These are phyloP conservation scores for Allium cepa DNA, from an alignment of 106 monocot species.

Conservation along the genomic window DNA sequence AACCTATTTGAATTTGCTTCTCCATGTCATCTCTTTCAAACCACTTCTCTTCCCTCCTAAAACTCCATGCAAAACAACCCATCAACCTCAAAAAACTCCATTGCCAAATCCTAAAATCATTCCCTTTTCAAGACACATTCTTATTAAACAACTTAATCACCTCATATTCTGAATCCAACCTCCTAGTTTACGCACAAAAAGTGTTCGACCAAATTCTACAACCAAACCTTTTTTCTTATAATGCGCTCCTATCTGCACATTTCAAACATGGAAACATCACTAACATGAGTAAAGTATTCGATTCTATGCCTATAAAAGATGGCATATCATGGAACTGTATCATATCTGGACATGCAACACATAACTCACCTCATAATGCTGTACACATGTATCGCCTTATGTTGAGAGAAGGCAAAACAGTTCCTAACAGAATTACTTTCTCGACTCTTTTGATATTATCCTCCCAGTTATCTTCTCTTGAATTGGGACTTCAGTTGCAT, in stretches of 20 bases:
- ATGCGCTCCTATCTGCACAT: constrained; percentile 50
- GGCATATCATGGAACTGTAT: constrained; percentile 62
- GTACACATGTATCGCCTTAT: constrained; percentile 14
- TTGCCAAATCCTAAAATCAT: constrained; percentile 38
- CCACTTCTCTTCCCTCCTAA: constrained; percentile 18
- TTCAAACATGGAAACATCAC: constrained; percentile 26
- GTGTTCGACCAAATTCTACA: constrained; percentile 73
- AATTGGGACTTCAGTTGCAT: constrained; percentile 48
- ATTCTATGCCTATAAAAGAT: constrained; percentile 39
- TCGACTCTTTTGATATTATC: constrained; percentile 55
- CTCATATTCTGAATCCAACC: constrained; percentile 29
- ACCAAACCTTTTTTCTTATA: constrained; percentile 61
- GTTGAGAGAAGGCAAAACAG: constrained; percentile 4
- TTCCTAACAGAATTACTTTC: constrained; percentile 50
- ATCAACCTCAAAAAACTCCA: constrained; percentile 46
- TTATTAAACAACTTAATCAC: constrained; percentile 54
- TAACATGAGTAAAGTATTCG: constrained; percentile 37
- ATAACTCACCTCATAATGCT: constrained; percentile 5
- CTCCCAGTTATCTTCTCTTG: constrained; percentile 7
- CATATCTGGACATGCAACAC: constrained; percentile 42
- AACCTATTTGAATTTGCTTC: not conserved
- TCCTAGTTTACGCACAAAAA: constrained; percentile 22
- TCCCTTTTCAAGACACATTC: constrained; percentile 26
- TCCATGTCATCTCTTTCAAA: constrained; percentile 32
- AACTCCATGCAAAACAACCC: not conserved